Evolutionary conservation across 140 eudicot species (phyloP).

Genomic region (Cichorium intybus): DNA sequence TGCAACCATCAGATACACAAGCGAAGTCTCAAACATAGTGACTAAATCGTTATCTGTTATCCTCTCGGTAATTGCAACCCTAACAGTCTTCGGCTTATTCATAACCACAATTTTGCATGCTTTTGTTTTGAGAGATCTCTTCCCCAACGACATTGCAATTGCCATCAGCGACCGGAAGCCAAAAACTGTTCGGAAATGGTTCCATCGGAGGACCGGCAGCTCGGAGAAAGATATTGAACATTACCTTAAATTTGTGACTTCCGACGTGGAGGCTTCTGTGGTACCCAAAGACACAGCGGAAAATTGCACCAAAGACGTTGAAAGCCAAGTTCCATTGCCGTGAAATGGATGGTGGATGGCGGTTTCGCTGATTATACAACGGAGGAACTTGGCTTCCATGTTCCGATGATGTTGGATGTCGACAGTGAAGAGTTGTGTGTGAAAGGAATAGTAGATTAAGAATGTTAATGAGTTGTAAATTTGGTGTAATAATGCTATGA

Average conservation of each 20-base stretch:
- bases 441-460: not conserved
- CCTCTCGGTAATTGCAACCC: constrained; percentile 48
- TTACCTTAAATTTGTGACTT: constrained; percentile 45
- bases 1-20: constrained; percentile 67
- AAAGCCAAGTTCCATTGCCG: constrained; percentile 15
- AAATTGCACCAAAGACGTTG: constrained; percentile 9
- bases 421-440: constrained; percentile 9
- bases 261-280: constrained; percentile 39
- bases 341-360: not conserved
- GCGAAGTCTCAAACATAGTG: constrained; percentile 43
- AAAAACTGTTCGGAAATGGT: constrained; percentile 42
- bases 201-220: constrained; percentile 46
- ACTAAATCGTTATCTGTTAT: constrained; percentile 39
- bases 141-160: constrained; percentile 78
- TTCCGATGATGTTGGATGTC: constrained; percentile 42
- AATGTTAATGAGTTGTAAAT: constrained; percentile 29
- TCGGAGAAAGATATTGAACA: constrained; percentile 54
- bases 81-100: constrained; percentile 49
- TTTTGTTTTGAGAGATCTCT: constrained; percentile 62
- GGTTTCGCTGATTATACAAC: constrained; percentile 11
- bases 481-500: constrained; percentile 8
- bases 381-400: constrained; percentile 32
- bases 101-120: constrained; percentile 58
- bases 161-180: constrained; percentile 69
- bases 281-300: not conserved